phyloP scores from a whole-genome alignment of 805 yeast species.

The Pichia eremophila region DNA sequence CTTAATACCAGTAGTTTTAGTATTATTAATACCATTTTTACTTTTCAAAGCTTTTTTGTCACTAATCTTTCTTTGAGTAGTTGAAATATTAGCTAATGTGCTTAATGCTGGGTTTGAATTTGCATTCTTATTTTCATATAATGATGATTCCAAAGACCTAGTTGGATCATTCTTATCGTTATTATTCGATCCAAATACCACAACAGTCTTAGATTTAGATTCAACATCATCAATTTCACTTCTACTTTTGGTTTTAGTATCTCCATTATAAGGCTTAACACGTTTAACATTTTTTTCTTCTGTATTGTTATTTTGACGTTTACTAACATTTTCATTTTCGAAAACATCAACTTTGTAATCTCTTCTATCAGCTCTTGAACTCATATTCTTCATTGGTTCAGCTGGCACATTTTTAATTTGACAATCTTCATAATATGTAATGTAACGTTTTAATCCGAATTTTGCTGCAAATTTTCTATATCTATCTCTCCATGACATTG shows the following conservation, averaged over 20 bases:
- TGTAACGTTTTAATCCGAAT: slow-evolving; percentile 53
- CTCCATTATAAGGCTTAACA: not conserved
- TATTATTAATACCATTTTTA: not conserved
- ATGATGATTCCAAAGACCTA: not conserved
- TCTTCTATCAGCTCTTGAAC: slow-evolving; percentile 34
- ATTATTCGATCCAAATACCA: not conserved
- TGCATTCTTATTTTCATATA: not conserved
- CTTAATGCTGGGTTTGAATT: slow-evolving; percentile 8
- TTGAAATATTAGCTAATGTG: slow-evolving; percentile 22
- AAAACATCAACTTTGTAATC: slow-evolving; percentile 9
- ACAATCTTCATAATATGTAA: slow-evolving; percentile 41
- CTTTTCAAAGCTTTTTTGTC: not conserved
- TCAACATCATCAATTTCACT: not conserved
- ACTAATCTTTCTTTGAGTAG: slow-evolving; percentile 13
- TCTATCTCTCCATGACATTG: slow-evolving; percentile 76
- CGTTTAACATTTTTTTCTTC: not conserved
- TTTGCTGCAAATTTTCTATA: slow-evolving; percentile 58
- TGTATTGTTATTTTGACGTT: not conserved
- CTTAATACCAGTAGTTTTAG: no score
- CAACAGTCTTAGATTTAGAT: not conserved
- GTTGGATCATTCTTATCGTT: not conserved
- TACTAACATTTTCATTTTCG: slow-evolving; percentile 9
- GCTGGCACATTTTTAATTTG: slow-evolving; percentile 32
- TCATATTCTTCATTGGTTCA: slow-evolving; percentile 48
- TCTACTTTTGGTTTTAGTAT: not conserved